phyloP scores from a whole-genome alignment of 805 yeast genomes.

The Zygosaccharomyces siamensis region DNA sequence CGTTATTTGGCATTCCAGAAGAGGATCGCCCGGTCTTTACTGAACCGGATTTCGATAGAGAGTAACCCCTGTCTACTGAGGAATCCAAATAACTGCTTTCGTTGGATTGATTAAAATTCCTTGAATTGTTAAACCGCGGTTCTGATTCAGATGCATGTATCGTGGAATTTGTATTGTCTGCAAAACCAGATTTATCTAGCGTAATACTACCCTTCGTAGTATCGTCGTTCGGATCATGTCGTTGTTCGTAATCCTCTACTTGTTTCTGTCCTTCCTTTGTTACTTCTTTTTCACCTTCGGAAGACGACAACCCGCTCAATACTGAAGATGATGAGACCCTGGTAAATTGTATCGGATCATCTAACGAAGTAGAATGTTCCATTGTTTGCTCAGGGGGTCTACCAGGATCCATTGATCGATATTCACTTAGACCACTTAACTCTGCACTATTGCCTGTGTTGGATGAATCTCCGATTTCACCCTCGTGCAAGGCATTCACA shows the following conservation, averaged over 20 bases:
- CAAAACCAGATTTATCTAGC: constrained; percentile 17
- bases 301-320: constrained; percentile 23
- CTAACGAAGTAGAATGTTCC: constrained; percentile 27
- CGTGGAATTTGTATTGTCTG: constrained; percentile 28
- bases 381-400: constrained; percentile 23
- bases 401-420: constrained; percentile 46
- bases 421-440: constrained; percentile 9
- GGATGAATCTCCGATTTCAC: constrained; percentile 3
- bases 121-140: constrained; percentile 6
- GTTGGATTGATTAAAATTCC: constrained; percentile 7
- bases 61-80: constrained; percentile 9
- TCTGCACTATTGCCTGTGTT: not conserved
- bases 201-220: not conserved
- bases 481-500: constrained; percentile 41
- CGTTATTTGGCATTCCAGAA: constrained; percentile 5
- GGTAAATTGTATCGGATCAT: constrained; percentile 40
- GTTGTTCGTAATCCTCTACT: not conserved
- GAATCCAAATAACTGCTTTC: constrained; percentile 9
- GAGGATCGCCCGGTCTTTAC: constrained; percentile 2
- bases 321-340: constrained; percentile 39
- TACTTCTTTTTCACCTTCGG: constrained; percentile 4
- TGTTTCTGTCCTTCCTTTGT: not conserved
- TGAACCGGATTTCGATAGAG: constrained; percentile 7
- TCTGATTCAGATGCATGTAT: constrained; percentile 21
- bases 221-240: not conserved